phyloP scores from a whole-genome alignment of 2,329 filamentous ascomycete species.

The Exophiala lecanii-corni region DNA sequence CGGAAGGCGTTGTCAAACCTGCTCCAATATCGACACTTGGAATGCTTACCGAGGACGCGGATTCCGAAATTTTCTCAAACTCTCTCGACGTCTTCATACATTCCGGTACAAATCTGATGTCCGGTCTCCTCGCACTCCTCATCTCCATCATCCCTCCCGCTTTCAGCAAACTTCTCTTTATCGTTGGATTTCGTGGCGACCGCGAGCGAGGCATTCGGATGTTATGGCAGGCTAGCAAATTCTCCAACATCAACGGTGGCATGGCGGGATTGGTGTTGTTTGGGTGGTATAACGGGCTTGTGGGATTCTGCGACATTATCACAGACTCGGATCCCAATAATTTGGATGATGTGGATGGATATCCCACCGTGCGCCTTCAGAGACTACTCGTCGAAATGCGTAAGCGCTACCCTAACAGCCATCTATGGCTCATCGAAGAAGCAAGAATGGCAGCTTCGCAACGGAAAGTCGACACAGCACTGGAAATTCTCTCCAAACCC shows the following conservation, averaged over 20 bases:
- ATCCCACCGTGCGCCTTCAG: slow-evolving; percentile 65
- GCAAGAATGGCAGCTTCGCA: slow-evolving; percentile 68
- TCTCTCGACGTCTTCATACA: slow-evolving; percentile 84
- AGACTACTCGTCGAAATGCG: slow-evolving; percentile 70
- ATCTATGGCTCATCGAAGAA: slow-evolving; percentile 85
- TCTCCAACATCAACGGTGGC: slow-evolving; percentile 86
- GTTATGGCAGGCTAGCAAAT: slow-evolving; percentile 85
- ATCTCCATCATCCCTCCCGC: slow-evolving; percentile 91
- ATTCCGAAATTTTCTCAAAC: slow-evolving; percentile 63
- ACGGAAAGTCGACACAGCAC: slow-evolving; percentile 61
- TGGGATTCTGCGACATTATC: slow-evolving; percentile 84
- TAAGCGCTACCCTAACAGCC: slow-evolving; percentile 70
- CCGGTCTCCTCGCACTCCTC: slow-evolving; percentile 76
- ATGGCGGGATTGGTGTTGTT: slow-evolving; percentile 73
- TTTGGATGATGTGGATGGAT: slow-evolving; percentile 60
- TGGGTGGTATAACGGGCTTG: slow-evolving; percentile 80
- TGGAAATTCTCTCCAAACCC: slow-evolving; percentile 58
- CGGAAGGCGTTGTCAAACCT: slow-evolving; percentile 13
- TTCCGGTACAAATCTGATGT: slow-evolving; percentile 83
- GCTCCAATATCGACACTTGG: slow-evolving; percentile 22
- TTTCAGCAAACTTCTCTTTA: slow-evolving; percentile 77
- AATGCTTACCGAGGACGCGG: slow-evolving; percentile 46
- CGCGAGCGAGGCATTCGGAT: slow-evolving; percentile 74
- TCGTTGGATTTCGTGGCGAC: slow-evolving; percentile 89
- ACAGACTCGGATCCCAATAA: slow-evolving; percentile 47